Evolutionary conservation across 768 basidiomycete genomes (phyloP).

Genomic region (Ephemerocybe angulata): DNA sequence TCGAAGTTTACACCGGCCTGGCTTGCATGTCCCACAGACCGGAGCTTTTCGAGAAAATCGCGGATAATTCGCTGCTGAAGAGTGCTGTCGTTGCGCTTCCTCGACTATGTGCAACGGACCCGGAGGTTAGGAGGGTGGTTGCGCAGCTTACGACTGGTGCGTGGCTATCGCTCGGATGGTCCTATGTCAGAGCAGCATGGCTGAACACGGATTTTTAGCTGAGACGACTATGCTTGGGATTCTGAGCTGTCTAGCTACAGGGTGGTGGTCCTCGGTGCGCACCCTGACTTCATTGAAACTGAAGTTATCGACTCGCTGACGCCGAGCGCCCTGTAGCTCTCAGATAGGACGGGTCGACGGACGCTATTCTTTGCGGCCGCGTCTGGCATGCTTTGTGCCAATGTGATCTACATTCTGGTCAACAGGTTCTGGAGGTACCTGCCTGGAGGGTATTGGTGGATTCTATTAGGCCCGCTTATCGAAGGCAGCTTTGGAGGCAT

Average conservation of each 20-base stretch:
- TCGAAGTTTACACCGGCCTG: slow-evolving; percentile 69
- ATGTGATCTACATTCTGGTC: slow-evolving; percentile 66
- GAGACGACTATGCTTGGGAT: slow-evolving; percentile 40
- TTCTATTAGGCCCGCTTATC: slow-evolving; percentile 58
- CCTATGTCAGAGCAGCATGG: background rate
- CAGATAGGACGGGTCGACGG: slow-evolving; percentile 61
- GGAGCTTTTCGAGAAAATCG: slow-evolving; percentile 34
- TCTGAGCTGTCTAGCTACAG: slow-evolving; percentile 72
- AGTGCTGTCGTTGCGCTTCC: background rate
- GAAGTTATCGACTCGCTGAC: slow-evolving; percentile 2
- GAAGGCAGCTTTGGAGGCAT: slow-evolving; percentile 73
- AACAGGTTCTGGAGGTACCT: slow-evolving; percentile 51
- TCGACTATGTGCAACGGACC: slow-evolving; percentile 56
- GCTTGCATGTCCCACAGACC: slow-evolving; percentile 67
- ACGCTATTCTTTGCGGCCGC: slow-evolving; percentile 56
- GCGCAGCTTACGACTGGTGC: slow-evolving; percentile 61
- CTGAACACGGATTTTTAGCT: slow-evolving; percentile 5
- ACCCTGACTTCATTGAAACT: background rate
- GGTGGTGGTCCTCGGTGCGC: slow-evolving; percentile 81
- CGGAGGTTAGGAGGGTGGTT: slow-evolving; percentile 64
- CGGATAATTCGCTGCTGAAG: background rate
- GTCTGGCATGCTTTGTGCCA: slow-evolving; percentile 57
- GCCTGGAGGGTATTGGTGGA: slow-evolving; percentile 81
- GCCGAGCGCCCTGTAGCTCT: slow-evolving; percentile 35
- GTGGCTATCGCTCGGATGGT: slow-evolving; percentile 16